Evolutionary conservation across 2,329 filamentous ascomycete genomes (phyloP), one percentile per base, ranked within the genome.

Genomic region (Cladosporium sp.): DNA sequence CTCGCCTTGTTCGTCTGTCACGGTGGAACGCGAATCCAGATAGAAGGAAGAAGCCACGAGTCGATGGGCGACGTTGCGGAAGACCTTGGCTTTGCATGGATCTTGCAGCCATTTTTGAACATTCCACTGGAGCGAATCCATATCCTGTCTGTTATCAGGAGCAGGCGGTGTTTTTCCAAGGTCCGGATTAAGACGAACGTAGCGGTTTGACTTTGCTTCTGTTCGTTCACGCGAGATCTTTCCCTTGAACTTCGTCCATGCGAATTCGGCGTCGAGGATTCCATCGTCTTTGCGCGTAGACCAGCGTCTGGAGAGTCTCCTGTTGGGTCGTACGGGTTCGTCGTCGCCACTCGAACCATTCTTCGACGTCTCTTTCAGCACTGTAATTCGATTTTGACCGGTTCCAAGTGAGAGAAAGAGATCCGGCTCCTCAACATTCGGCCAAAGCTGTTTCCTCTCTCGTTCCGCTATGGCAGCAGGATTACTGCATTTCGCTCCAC

Each of bases 381-480:
- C 42, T 9, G 38, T 30, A 12, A 61, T 61, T 32, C 60, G 53
- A 47, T 66, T 62, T 50, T 67, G 63, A 1, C 64, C 65, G 7
- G 64, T 65, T 2, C 65, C 65, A 0, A 68, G 55, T 1, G 64
- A 66, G 1, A 68, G 46, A 41, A 68, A 66, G 39, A 68, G 54
- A 41, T 68, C 65, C 7, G 65, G 65, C 27, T 65, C 52, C 13
- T 52, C 49, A 1, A 20, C 15, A 9, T 50, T 33, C 8, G 48
- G 48, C 48, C 48, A 50, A 15, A 68, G 62, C 3, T 67, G 56
- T 15, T 55, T 59, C 19, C 63, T 54, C 38, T 78, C 76, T 40
- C 69, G 62, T 43, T 78, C 72, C 3, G 78, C 77, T 53, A 79
- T 67, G 5, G 65, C 62, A 18, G 76, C 70, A 2, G 77, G 77